Evolutionary conservation across 805 yeast genomes (phyloP).

Genomic region (Candida coleopterorum): DNA sequence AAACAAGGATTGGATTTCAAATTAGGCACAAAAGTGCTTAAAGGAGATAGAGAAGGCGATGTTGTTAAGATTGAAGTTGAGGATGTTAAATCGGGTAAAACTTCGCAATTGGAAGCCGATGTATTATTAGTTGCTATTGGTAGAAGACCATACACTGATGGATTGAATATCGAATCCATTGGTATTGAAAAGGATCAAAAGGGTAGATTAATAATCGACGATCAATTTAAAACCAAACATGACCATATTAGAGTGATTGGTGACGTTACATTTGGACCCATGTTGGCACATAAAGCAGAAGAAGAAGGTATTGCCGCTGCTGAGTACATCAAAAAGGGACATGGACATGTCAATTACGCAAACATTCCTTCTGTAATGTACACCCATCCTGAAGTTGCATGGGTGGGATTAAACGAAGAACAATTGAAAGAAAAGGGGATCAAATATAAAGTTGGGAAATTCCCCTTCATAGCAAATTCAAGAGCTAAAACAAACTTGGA

Average conservation of each 20-base stretch:
- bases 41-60: conserved; percentile 87
- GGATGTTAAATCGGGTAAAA: conserved; percentile 80
- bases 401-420: conserved; percentile 97
- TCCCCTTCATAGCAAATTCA: conserved; percentile 98
- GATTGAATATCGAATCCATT: conserved; percentile 80
- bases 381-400: conserved; percentile 98
- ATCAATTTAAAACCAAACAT: conserved; percentile 85
- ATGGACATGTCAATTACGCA: conserved; percentile 97
- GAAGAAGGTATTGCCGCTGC: conserved; percentile 99
- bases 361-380: conserved; percentile 99
- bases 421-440: conserved; percentile 90
- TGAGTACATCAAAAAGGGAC: conserved; percentile 87
- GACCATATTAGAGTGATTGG: conserved; percentile 97
- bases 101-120: conserved; percentile 79
- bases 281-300: conserved; percentile 99
- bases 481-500: conserved; percentile 98
- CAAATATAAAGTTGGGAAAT: conserved; percentile 90
- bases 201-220: conserved; percentile 92
- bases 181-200: conserved; percentile 88
- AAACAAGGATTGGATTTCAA: conserved; percentile 96
- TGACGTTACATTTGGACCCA: conserved; percentile 97
- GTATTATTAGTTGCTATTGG: conserved; percentile 96
- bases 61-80: conserved; percentile 83
- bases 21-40: conserved; percentile 83
- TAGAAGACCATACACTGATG: conserved; percentile 94